Percentiles rank a stretch among this genome's conserved stretches.
Evolutionary conservation across 1,284 basidiomycete genomes (phyloP).

Genomic region (Porogramme epimiltina): DNA sequence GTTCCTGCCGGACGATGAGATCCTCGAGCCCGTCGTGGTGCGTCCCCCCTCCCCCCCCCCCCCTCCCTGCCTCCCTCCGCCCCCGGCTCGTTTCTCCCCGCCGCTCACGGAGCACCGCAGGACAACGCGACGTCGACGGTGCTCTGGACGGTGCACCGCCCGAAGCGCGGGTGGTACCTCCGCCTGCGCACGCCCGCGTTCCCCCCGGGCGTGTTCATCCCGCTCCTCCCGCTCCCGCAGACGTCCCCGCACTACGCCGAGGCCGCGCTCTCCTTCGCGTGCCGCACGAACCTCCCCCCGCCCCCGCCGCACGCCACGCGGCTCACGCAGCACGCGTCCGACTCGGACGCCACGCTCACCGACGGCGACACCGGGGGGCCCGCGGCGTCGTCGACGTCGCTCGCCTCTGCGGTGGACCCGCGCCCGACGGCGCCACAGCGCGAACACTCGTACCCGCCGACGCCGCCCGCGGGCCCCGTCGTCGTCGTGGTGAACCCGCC

Average conservation of each 20-base stretch:
- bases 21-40: conserved; percentile 73
- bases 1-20: conserved; percentile 71
- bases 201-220: conserved; percentile 64
- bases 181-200: conserved; percentile 68
- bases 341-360: conserved; percentile 33
- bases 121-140: conserved; percentile 65
- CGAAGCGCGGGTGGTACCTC: conserved; percentile 80
- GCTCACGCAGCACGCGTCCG: conserved; percentile 29
- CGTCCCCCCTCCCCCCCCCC: conserved; percentile 29
- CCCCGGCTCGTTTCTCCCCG: too few relatives aligned
- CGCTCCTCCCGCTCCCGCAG: conserved; percentile 57
- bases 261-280: conserved; percentile 62
- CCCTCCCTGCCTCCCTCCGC: not conserved
- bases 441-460: conserved; percentile 69
- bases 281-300: conserved; percentile 49
- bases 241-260: conserved; percentile 59
- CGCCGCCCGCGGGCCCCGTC: conserved; percentile 39
- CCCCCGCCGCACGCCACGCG: conserved; percentile 5
- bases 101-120: too few relatives aligned
- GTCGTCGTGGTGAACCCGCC: conserved; percentile 41
- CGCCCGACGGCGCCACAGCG: conserved; percentile 30
- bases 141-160: conserved; percentile 74
- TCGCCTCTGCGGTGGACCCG: too few relatives aligned
- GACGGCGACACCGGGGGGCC: conserved; percentile 25
- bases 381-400: too few relatives aligned